These are phyloP conservation scores for Malassezia dermatis DNA, from an alignment of 1,284 basidiomycete genomes.

Conservation along the genomic window DNA sequence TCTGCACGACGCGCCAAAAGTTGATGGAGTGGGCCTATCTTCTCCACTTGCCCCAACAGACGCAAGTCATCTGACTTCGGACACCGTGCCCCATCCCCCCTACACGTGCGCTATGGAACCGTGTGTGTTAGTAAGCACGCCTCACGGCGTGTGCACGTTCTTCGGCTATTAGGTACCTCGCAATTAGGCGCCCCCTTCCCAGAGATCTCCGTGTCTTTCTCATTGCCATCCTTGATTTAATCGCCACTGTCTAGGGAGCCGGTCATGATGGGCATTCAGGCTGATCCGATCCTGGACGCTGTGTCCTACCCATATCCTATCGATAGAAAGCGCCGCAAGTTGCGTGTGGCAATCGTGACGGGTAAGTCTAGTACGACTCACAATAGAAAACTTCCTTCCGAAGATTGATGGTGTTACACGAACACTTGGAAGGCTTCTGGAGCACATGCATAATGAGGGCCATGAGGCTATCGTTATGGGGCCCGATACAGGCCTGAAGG, in stretches of 20 bases:
- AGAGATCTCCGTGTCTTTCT: background rate
- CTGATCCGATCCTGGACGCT: slow-evolving; percentile 10
- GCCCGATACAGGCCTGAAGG: slow-evolving; percentile 52
- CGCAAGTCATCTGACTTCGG: background rate
- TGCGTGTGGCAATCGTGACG: slow-evolving; percentile 49
- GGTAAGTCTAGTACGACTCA: slow-evolving; percentile 18
- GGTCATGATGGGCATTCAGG: background rate
- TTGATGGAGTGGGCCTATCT: background rate
- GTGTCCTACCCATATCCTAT: slow-evolving; percentile 15
- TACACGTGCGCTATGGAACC: background rate
- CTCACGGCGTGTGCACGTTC: background rate
- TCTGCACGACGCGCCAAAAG: background rate
- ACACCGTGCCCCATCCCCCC: background rate
- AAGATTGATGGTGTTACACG: slow-evolving; percentile 56
- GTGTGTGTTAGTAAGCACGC: background rate
- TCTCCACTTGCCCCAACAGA: background rate
- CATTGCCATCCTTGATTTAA: background rate
- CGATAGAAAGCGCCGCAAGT: slow-evolving; percentile 38
- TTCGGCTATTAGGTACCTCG: background rate
- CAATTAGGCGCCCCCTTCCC: background rate
- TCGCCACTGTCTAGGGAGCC: background rate
- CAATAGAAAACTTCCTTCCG: slow-evolving; percentile 54
- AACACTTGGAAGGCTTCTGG: slow-evolving; percentile 54
- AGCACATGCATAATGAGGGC: slow-evolving; percentile 54
- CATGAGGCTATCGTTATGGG: slow-evolving; percentile 55